These are phyloP conservation scores for Aphanomyces cochlioides DNA, from an alignment of 352 stramenopile genomes.

Conservation along the genomic window DNA sequence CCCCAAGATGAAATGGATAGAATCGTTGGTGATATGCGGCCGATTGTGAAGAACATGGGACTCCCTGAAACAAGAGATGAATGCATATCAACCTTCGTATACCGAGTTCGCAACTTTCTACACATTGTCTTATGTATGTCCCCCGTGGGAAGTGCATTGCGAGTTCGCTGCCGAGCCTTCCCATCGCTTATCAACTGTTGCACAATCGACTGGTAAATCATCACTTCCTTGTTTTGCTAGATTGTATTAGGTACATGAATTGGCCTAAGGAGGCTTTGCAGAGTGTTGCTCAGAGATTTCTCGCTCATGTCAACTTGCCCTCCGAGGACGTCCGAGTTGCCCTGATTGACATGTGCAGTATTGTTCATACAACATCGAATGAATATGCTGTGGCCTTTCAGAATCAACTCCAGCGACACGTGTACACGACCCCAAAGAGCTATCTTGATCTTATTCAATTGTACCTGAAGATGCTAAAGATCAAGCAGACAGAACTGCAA, in stretches of 20 bases:
- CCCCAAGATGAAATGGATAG: conserved; percentile 91
- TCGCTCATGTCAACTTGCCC: conserved; percentile 76
- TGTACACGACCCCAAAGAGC: conserved; percentile 96
- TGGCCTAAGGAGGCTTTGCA: conserved; percentile 91
- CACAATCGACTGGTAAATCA: conserved; percentile 90
- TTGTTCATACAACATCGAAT: conserved; percentile 90
- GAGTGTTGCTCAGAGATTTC: conserved; percentile 84
- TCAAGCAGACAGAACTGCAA: conserved; percentile 78
- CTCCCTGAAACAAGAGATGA: conserved; percentile 91
- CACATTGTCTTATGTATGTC: conserved; percentile 95
- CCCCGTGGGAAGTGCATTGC: conserved; percentile 88
- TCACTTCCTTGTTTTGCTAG: background rate
- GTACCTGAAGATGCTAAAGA: conserved; percentile 90
- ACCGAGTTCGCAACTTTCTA: conserved; percentile 88
- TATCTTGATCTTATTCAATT: conserved; percentile 95
- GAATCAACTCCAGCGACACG: conserved; percentile 81
- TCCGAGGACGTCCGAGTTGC: conserved; percentile 63
- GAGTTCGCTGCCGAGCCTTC: conserved; percentile 91
- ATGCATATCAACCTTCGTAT: conserved; percentile 86
- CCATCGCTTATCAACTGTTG: conserved; percentile 95
- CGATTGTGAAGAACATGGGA: conserved; percentile 80
- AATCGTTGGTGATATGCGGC: conserved; percentile 90
- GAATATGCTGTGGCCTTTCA: conserved; percentile 86
- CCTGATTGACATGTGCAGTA: conserved; percentile 89
- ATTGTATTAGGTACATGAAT: conserved; percentile 67